Evolutionary conservation across 345 rosid genomes (phyloP).

Genomic region (Raphanus sativus): DNA sequence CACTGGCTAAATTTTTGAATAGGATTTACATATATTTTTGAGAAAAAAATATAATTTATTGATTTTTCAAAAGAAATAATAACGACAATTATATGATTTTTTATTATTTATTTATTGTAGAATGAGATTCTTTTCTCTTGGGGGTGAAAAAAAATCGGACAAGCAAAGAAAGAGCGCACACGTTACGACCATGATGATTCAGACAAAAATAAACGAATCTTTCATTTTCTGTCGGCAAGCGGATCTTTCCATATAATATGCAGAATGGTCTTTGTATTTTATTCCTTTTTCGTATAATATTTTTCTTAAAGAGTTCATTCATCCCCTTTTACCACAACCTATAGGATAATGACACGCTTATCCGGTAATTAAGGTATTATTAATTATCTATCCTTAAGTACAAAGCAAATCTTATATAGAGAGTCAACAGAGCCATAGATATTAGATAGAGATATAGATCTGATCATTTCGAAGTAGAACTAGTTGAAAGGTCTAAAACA

Average conservation of each 20-base stretch:
- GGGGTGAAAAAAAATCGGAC: neutral
- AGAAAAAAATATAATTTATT: too few species aligned
- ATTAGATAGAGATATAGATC: neutral
- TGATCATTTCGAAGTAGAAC: slow-evolving; percentile 6
- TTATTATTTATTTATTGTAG: too few species aligned
- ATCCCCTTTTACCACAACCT: neutral
- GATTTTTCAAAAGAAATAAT: too few species aligned
- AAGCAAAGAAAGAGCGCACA: neutral
- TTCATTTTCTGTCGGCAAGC: neutral
- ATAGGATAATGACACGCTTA: neutral
- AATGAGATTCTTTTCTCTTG: neutral
- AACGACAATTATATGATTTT: too few species aligned
- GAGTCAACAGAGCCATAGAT: neutral
- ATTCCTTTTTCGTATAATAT: neutral
- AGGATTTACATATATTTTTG: too few species aligned
- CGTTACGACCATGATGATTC: neutral
- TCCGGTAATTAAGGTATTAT: neutral
- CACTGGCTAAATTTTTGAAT: too few species aligned
- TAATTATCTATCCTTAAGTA: slow-evolving; percentile 4
- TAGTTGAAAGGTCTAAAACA: neutral
- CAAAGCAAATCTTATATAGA: neutral
- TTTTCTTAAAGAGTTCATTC: neutral
- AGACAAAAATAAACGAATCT: neutral
- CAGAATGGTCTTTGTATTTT: neutral
- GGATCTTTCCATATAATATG: neutral